Evolutionary conservation across 805 yeast species (phyloP).

Genomic region (Ogataea paradorogensis): DNA sequence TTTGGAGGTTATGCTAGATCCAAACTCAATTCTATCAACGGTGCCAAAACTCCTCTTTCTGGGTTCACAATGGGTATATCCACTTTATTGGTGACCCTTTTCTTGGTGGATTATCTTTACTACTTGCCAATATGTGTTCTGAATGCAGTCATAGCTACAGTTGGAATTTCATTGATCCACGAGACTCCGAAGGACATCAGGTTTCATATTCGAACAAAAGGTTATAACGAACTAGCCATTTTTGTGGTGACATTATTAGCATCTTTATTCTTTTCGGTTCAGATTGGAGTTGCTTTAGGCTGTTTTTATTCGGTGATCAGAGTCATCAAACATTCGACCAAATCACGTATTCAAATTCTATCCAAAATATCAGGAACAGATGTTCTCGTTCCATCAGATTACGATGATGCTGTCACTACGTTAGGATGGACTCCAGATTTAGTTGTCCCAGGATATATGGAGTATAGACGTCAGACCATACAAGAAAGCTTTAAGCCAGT

Average conservation of each 20-base stretch:
- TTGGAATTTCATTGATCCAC: constrained; percentile 73
- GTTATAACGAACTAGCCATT: constrained; percentile 73
- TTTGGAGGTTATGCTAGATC: constrained; percentile 97
- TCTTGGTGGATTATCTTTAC: constrained; percentile 59
- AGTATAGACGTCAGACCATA: constrained; percentile 3
- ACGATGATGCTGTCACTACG: constrained; percentile 26
- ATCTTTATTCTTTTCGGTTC: constrained; percentile 74
- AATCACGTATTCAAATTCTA: constrained; percentile 79
- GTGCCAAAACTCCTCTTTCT: constrained; percentile 83
- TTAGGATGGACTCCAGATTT: constrained; percentile 16
- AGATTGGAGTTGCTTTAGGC: constrained; percentile 88
- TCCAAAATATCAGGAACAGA: constrained; percentile 63
- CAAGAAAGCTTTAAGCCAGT: constrained; percentile 14
- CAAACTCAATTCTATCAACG: constrained; percentile 80
- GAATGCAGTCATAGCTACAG: constrained; percentile 74
- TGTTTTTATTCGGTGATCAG: constrained; percentile 74
- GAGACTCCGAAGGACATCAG: constrained; percentile 78
- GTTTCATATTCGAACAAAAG: constrained; percentile 71
- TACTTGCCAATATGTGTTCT: constrained; percentile 77
- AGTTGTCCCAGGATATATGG: constrained; percentile 9
- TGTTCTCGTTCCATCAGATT: constrained; percentile 71
- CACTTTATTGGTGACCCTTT: constrained; percentile 63
- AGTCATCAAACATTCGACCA: constrained; percentile 75
- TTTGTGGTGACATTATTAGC: constrained; percentile 60
- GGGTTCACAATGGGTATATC: constrained; percentile 79